phyloP scores from a whole-genome alignment of 1,139 yeast genomes.

The Lodderomyces oxycetoniae region DNA sequence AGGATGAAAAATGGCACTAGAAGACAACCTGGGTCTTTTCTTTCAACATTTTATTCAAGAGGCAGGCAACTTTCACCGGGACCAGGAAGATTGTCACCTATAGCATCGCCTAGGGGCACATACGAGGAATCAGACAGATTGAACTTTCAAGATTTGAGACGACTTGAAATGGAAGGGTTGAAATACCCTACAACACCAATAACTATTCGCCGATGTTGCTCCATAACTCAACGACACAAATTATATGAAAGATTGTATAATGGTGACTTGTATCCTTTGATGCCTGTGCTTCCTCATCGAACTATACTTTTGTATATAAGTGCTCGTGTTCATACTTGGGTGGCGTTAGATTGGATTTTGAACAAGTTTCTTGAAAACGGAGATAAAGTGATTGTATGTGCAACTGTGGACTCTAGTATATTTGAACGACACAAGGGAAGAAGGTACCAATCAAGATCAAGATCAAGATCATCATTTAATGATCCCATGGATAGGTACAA shows the following conservation, averaged over 20 bases:
- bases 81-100: constrained; percentile 7
- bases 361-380: constrained; percentile 51
- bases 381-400: constrained; percentile 59
- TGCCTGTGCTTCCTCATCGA: constrained; percentile 48
- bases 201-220: constrained; percentile 48
- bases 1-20: constrained; percentile 3
- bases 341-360: constrained; percentile 66
- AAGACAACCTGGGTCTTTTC: background rate
- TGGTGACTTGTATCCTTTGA: constrained; percentile 25
- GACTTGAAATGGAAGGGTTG: constrained; percentile 7
- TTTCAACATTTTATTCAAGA: constrained; percentile 4
- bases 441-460: constrained; percentile 9
- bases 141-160: constrained; percentile 6
- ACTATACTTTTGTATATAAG: constrained; percentile 59
- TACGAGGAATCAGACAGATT: constrained; percentile 6
- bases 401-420: constrained; percentile 23
- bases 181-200: constrained; percentile 51
- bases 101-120: constrained; percentile 7
- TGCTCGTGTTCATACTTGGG: constrained; percentile 77
- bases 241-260: constrained; percentile 37
- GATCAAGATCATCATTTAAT: constrained; percentile 23
- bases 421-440: constrained; percentile 6
- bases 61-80: constrained; percentile 8
- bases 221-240: constrained; percentile 43
- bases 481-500: constrained; percentile 27